Conservation (phyloP, 2,329 filamentous ascomycete genomes). For the Verticillium nubilum region DNA sequence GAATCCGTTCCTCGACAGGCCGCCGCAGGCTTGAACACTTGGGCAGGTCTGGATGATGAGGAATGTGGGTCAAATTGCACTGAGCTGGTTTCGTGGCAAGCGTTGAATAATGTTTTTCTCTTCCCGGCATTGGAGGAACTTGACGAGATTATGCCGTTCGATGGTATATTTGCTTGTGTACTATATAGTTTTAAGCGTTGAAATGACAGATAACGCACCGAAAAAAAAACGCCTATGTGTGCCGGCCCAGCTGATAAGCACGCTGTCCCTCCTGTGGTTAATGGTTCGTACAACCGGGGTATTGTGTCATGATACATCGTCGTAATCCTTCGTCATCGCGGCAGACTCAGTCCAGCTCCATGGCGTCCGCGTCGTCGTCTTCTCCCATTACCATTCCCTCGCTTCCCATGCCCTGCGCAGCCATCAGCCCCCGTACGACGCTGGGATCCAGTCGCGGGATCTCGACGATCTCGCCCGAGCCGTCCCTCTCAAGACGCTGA, state of each 20-base stretch:
- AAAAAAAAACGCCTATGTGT: not conserved
- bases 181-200: not conserved
- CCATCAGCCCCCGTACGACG: not conserved
- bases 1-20: conserved; percentile 16
- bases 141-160: not conserved
- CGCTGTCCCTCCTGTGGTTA: not conserved
- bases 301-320: not conserved
- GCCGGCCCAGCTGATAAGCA: too few species aligned
- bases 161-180: not conserved
- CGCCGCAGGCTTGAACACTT: conserved; percentile 5
- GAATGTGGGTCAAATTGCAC: not conserved
- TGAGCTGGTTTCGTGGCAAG: conserved; percentile 3
- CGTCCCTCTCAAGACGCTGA: conserved; percentile 31
- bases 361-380: conserved; percentile 42
- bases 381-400: not conserved
- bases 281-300: not conserved
- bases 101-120: not conserved
- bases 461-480: conserved; percentile 9
- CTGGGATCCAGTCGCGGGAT: conserved; percentile 9
- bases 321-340: not conserved
- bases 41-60: conserved; percentile 9
- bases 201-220: not conserved
- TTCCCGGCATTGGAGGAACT: not conserved
- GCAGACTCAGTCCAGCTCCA: conserved; percentile 56
- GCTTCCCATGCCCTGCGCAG: not conserved